Evolutionary conservation across 805 yeast species (phyloP), one percentile per base, ranked within the genome.

Genomic region (Komagataella pastoris): DNA sequence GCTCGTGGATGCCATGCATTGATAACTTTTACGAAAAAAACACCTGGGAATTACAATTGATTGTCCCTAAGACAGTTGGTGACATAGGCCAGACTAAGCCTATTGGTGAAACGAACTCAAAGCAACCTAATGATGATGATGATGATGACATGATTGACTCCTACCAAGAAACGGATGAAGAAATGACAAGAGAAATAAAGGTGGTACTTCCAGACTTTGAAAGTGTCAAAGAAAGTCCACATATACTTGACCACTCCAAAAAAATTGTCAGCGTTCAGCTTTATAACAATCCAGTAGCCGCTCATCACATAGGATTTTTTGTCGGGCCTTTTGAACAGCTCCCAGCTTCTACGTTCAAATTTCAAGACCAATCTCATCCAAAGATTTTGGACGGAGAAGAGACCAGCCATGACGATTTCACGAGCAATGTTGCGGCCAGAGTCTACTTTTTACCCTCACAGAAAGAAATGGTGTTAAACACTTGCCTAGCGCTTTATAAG

Each of bases 1-100:
- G 96, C 2, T 84, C 89, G n/a, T 93, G 99, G 99, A 85, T 93
- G 49, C 99, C 99, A 0, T 93, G 99, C 62, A 75, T 93, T 5
- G 97, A 93, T 56, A 86, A 84, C 47, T 65, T 89, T 36, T 84
- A 90, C 77, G 97, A 89, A 58, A 78, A 88, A 55, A 84, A 86
- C 47, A 85, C 97, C 0, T 93, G 98, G 98, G 89, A 89, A 55
- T 63, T 93, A 7, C 95, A 88, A 61, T 71, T 93, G n/a, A 79
- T 83, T 54, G 81, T 88, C 2, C 96, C 97, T 0, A 77, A 87
- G 58, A 82, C 91, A 0, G 73, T 90, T 1, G 79, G 79, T 44
- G 90, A 87, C 61, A 79, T 90, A 36, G 84, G 79, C 1, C 68
- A 67, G 47, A 68, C 74, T 2, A 64, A 72, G 47, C 61, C 72